Evolutionary conservation across 805 yeast genomes (phyloP).

Genomic region (Komagataella pseudopastoris): DNA sequence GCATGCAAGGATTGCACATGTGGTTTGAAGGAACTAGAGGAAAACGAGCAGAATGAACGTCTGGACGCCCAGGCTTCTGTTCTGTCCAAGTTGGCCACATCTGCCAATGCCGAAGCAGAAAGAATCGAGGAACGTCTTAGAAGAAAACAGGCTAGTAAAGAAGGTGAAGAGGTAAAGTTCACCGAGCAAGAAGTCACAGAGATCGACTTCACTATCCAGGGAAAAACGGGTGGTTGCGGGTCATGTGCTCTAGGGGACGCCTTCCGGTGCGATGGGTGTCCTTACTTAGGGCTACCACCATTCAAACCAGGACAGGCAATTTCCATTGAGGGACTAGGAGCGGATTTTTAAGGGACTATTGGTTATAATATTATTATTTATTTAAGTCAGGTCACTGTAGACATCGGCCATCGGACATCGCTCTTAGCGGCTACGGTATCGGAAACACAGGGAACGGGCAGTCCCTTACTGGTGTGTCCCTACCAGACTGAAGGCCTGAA

Average conservation of each 20-base stretch:
- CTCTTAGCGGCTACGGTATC: background rate
- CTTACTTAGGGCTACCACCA: constrained; percentile 93
- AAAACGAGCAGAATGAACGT: constrained; percentile 35
- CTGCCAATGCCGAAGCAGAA: constrained; percentile 40
- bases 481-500: background rate
- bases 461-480: background rate
- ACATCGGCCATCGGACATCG: background rate
- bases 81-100: constrained; percentile 32
- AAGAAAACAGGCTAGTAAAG: constrained; percentile 8
- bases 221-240: constrained; percentile 95
- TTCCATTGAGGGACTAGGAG: constrained; percentile 61
- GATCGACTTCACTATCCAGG: constrained; percentile 91
- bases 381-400: background rate
- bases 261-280: constrained; percentile 96
- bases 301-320: constrained; percentile 95
- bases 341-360: constrained; percentile 38
- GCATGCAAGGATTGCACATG: constrained; percentile 99
- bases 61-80: constrained; percentile 29
- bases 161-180: constrained; percentile 30
- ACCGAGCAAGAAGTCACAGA: constrained; percentile 67
- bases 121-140: constrained; percentile 36
- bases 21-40: constrained; percentile 86
- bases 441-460: too few relatives aligned
- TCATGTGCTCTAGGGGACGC: constrained; percentile 97
- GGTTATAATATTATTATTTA: background rate